These are phyloP conservation scores for Chalciporus piperatus DNA, from an alignment of 768 basidiomycete species.

Conservation along the genomic window DNA sequence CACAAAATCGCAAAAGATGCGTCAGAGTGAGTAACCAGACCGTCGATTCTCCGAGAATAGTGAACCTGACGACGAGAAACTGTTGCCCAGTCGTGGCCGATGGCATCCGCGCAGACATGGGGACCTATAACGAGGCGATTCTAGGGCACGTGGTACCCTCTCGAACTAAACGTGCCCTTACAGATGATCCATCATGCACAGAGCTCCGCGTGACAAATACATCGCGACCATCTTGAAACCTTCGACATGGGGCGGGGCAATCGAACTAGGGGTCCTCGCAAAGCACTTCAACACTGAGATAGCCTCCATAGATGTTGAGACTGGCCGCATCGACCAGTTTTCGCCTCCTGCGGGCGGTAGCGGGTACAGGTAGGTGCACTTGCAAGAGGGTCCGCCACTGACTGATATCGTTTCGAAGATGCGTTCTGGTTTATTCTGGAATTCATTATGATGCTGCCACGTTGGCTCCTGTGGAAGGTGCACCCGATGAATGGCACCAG, in stretches of 20 bases:
- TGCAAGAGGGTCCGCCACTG: not conserved
- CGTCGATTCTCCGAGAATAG: not conserved
- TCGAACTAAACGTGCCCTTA: not conserved
- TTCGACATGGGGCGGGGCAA: conserved; percentile 91
- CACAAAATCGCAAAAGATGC: conserved; percentile 62
- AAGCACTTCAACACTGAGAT: conserved; percentile 84
- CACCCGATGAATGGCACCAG: conserved; percentile 86
- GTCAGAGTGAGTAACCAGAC: conserved; percentile 56
- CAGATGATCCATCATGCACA: conserved; percentile 24
- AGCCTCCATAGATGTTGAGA: conserved; percentile 87
- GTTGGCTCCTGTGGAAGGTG: conserved; percentile 71
- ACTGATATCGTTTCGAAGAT: conserved; percentile 36
- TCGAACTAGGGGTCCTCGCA: conserved; percentile 86
- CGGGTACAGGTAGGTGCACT: conserved; percentile 27
- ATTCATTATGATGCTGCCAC: conserved; percentile 96
- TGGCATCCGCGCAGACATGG: conserved; percentile 68
- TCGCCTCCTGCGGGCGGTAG: conserved; percentile 37
- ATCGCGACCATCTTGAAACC: conserved; percentile 78
- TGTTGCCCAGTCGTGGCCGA: conserved; percentile 71
- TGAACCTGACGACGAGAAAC: conserved; percentile 3
- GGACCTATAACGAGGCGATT: conserved; percentile 79
- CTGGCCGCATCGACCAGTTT: conserved; percentile 85
- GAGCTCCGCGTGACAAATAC: conserved; percentile 63
- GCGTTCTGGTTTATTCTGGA: conserved; percentile 87
- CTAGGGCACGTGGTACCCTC: conserved; percentile 59